Conservation (phyloP, 441 rosid genomes). For the Adansonia madagascariensis region DNA sequence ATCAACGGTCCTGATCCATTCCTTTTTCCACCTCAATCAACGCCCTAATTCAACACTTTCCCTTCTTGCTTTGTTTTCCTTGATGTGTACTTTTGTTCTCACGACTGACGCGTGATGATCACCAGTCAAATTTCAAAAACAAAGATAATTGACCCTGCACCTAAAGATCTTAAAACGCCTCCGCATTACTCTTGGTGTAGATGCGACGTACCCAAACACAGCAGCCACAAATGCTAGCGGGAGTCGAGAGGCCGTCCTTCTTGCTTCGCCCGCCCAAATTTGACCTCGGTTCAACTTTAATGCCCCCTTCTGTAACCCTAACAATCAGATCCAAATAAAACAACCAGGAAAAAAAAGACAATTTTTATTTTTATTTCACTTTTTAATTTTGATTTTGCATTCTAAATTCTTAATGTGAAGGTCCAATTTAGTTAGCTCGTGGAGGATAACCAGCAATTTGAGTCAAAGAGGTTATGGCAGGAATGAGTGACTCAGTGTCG, state of each 20-base stretch:
- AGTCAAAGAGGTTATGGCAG: slow-evolving; percentile 40
- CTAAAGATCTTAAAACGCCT: background rate
- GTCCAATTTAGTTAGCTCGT: slow-evolving; percentile 16
- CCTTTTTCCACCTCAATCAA: background rate
- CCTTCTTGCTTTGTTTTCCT: background rate
- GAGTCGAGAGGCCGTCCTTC: background rate
- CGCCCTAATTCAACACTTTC: slow-evolving; percentile 38
- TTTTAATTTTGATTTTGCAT: background rate
- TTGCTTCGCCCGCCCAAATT: slow-evolving; percentile 30
- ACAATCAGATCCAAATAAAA: slow-evolving; percentile 23
- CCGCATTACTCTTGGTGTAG: slow-evolving; percentile 20
- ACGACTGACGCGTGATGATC: slow-evolving; percentile 11
- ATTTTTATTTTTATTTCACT: background rate
- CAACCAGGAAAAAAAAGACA: background rate
- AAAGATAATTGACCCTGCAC: background rate
- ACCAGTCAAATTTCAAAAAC: background rate
- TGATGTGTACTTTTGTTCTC: background rate
- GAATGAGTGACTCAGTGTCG: slow-evolving; percentile 57
- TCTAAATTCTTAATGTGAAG: slow-evolving; percentile 25
- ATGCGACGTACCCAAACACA: slow-evolving; percentile 16
- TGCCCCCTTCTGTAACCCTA: background rate
- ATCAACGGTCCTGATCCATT: slow-evolving; percentile 30
- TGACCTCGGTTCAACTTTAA: slow-evolving; percentile 18
- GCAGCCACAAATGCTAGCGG: background rate
- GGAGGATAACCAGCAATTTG: background rate